Conservation (phyloP, 2,329 filamentous ascomycete species). For the Sporothrix phasma region DNA sequence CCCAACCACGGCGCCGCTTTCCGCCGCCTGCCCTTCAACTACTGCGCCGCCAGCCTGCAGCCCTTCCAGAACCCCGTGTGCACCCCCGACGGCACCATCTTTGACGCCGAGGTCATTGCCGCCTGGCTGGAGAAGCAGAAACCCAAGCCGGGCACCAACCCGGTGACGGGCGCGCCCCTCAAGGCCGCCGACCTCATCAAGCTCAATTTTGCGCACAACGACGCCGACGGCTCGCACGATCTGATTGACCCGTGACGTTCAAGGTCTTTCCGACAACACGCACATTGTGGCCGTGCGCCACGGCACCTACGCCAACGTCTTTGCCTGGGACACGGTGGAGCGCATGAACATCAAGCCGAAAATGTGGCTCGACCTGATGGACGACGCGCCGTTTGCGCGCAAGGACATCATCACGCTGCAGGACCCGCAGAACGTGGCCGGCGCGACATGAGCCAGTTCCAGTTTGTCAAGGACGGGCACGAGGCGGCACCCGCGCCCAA, state of each 20-base stretch:
- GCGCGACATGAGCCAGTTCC: slow-evolving; percentile 80
- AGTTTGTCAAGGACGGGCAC: slow-evolving; percentile 71
- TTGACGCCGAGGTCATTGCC: slow-evolving; percentile 88
- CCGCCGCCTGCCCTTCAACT: slow-evolving; percentile 91
- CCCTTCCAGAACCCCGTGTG: slow-evolving; percentile 94
- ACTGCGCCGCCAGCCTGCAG: slow-evolving; percentile 90
- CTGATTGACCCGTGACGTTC: slow-evolving; percentile 91
- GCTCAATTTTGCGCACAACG: slow-evolving; percentile 85
- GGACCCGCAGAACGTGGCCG: slow-evolving; percentile 82
- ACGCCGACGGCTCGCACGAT: slow-evolving; percentile 63
- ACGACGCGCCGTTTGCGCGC: slow-evolving; percentile 74
- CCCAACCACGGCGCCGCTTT: slow-evolving; percentile 38
- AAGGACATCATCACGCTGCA: slow-evolving; percentile 94
- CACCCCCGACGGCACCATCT: slow-evolving; percentile 76
- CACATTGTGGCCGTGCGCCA: slow-evolving; percentile 83
- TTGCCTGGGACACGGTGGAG: slow-evolving; percentile 91
- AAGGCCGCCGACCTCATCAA: slow-evolving; percentile 77
- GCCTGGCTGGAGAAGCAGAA: slow-evolving; percentile 85
- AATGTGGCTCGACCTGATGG: slow-evolving; percentile 86
- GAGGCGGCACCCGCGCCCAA: slow-evolving; percentile 49
- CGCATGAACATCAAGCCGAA: slow-evolving; percentile 93
- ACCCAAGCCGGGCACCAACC: slow-evolving; percentile 71
- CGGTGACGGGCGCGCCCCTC: slow-evolving; percentile 70
- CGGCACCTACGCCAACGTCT: slow-evolving; percentile 82
- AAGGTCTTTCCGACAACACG: slow-evolving; percentile 98